These are phyloP conservation scores for Zymoseptoria ardabiliae DNA, from an alignment of 2,329 filamentous ascomycete species.

Conservation along the genomic window DNA sequence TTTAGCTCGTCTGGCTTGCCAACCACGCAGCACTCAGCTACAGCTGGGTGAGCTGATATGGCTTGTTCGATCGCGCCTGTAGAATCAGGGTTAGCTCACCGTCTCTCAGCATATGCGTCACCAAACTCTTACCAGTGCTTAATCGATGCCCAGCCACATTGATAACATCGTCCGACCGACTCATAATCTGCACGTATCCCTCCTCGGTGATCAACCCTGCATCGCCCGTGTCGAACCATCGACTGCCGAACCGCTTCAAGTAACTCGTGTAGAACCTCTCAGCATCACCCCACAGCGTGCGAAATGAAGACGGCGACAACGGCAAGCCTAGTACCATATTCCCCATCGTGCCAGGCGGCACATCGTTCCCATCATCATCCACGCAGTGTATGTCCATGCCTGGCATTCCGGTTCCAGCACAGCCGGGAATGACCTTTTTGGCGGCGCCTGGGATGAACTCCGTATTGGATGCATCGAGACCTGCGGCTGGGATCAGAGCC, in stretches of 20 bases:
- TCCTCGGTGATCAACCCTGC: slow-evolving; percentile 77
- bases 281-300: slow-evolving; percentile 78
- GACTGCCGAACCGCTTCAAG: slow-evolving; percentile 69
- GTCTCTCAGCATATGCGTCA: not conserved
- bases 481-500: slow-evolving; percentile 56
- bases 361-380: slow-evolving; percentile 67
- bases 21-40: slow-evolving; percentile 80
- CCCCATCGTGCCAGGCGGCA: slow-evolving; percentile 67
- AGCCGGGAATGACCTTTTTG: slow-evolving; percentile 84
- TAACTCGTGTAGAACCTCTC: slow-evolving; percentile 82
- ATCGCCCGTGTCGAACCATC: slow-evolving; percentile 87
- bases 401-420: slow-evolving; percentile 82
- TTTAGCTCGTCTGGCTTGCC: slow-evolving; percentile 80
- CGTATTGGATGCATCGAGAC: slow-evolving; percentile 44
- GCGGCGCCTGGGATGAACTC: slow-evolving; percentile 73
- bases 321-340: slow-evolving; percentile 84
- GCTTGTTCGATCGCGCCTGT: slow-evolving; percentile 89
- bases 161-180: slow-evolving; percentile 1
- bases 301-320: slow-evolving; percentile 77
- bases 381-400: slow-evolving; percentile 87
- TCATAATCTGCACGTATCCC: slow-evolving; percentile 37
- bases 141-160: slow-evolving; percentile 55
- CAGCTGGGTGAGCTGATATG: slow-evolving; percentile 68
- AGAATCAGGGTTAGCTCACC: not conserved
- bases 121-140: slow-evolving; percentile 36